These are phyloP conservation scores for Inonotus obliquus DNA, from an alignment of 1,284 basidiomycete genomes.

Conservation along the genomic window DNA sequence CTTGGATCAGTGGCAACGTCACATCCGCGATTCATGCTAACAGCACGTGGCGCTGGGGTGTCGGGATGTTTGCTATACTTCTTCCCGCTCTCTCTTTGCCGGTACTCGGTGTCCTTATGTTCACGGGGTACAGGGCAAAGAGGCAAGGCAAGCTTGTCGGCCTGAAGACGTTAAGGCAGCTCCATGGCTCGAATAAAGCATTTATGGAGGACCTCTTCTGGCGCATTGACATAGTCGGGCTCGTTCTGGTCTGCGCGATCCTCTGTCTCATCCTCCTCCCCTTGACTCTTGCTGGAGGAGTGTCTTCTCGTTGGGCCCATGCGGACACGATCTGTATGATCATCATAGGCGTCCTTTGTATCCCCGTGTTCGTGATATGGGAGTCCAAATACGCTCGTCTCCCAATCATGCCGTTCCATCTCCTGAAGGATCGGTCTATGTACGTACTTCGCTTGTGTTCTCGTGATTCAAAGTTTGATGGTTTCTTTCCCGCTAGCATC, in stretches of 20 bases:
- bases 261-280: constrained; percentile 34
- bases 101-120: constrained; percentile 28
- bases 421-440: constrained; percentile 31
- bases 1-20: constrained; percentile 34
- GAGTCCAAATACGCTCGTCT: constrained; percentile 30
- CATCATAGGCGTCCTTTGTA: constrained; percentile 32
- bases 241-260: constrained; percentile 30
- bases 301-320: constrained; percentile 27
- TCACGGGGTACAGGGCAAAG: constrained; percentile 24
- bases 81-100: constrained; percentile 32
- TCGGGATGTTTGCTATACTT: constrained; percentile 39
- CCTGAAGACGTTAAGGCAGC: constrained; percentile 26
- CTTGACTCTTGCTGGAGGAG: constrained; percentile 33
- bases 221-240: constrained; percentile 34
- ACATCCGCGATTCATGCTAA: constrained; percentile 25
- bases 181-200: constrained; percentile 19
- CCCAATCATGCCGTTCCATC: constrained; percentile 32
- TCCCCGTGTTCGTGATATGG: constrained; percentile 34
- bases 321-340: constrained; percentile 33
- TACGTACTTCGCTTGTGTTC: constrained; percentile 7
- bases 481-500: neutral
- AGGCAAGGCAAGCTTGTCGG: constrained; percentile 26
- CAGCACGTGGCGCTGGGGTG: constrained; percentile 35
- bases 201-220: constrained; percentile 32
- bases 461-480: constrained; percentile 22